Evolutionary conservation across 1,284 basidiomycete genomes (phyloP).

Genomic region (Tylopilus sp.): DNA sequence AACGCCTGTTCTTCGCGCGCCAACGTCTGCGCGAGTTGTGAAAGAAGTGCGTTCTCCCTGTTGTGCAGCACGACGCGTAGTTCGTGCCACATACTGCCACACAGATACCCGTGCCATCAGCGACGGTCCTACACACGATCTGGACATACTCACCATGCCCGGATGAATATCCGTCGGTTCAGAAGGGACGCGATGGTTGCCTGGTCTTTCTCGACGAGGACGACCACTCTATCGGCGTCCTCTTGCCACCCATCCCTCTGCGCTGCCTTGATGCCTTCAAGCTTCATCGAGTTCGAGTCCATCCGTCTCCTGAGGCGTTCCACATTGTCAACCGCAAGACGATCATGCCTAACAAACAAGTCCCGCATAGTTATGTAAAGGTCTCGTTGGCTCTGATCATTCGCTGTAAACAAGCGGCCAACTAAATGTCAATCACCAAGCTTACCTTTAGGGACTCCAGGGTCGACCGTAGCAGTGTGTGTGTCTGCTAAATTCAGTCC

Average conservation of each 20-base stretch:
- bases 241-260: constrained; percentile 79
- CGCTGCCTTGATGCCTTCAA: constrained; percentile 65
- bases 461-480: constrained; percentile 58
- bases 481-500: constrained; percentile 41
- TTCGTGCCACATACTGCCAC: constrained; percentile 86
- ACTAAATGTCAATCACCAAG: not conserved
- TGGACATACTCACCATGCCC: constrained; percentile 60
- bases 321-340: constrained; percentile 79
- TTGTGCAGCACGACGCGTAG: constrained; percentile 85
- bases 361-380: constrained; percentile 83
- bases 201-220: constrained; percentile 73
- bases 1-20: constrained; percentile 69
- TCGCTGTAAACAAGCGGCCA: constrained; percentile 11
- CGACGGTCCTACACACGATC: not conserved
- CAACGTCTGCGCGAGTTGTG: constrained; percentile 67
- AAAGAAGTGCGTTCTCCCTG: constrained; percentile 78
- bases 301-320: constrained; percentile 84
- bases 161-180: constrained; percentile 76
- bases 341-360: constrained; percentile 78
- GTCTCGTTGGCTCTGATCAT: constrained; percentile 73
- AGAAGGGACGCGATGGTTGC: constrained; percentile 66
- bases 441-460: constrained; percentile 72
- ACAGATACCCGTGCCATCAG: constrained; percentile 3
- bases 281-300: constrained; percentile 68
- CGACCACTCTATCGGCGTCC: constrained; percentile 72